Base-by-base conservation (phyloP, 1,284 basidiomycete genomes). In the Pyrrhoderma noxium region DNA sequence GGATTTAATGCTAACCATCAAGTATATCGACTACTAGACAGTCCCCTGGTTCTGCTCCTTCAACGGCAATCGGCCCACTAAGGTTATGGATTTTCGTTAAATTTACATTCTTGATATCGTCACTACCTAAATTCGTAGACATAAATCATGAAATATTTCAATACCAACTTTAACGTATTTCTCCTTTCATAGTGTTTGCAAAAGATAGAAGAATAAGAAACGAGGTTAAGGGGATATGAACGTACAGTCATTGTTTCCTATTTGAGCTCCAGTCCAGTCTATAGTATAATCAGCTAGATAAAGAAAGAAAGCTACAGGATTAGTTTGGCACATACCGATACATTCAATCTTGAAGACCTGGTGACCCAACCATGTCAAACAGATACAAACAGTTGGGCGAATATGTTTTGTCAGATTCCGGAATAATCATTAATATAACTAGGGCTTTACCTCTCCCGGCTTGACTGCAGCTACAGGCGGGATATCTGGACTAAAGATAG, bases 261-360 rank as follows among this genome's bases (percentile, higher is more conserved):
- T 84, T 61, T 87, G 85, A 1, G 78, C 80, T 23, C 83, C 83
- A 14, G 85, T 86, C 80, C 82, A 88, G 59, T 88, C 83, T 79
- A 36, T 36, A 8, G 2, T 8, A 40, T 22, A 7, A n/a, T n/a
- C n/a, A n/a, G n/a, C n/a, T n/a, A n/a, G n/a, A n/a, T n/a, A n/a
- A n/a, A n/a, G n/a, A n/a, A n/a, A n/a, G n/a, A n/a, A n/a, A n/a
- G n/a, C n/a, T n/a, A n/a, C n/a, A n/a, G n/a, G 27, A 5, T 31
- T 31, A n/a, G n/a, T n/a, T 11, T 31, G 27, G 11, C 11, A 11
- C 49, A 18, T 59, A 80, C 81, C 81, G 27, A 86, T 73, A 56
- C 82, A 86, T 66, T 88, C 77, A 27, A 89, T 65, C 56, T 86
- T 87, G 73, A 90, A 89, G 2, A 80, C 76, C 75, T 80, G 8